These are phyloP conservation scores for Pelargonium citronellum DNA, from an alignment of 441 rosid genomes.

Conservation along the genomic window DNA sequence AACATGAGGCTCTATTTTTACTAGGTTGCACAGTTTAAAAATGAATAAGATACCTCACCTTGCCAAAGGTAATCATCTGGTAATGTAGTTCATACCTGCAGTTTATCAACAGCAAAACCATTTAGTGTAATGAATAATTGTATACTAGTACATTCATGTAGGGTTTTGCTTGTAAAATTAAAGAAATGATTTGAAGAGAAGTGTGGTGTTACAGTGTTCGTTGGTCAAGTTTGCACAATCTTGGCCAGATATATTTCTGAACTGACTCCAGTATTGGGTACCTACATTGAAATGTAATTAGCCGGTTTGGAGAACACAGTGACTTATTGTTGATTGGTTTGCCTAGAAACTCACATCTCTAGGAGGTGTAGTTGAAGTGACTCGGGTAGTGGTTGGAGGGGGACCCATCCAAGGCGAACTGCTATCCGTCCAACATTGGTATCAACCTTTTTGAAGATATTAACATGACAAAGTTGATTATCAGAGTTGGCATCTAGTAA, in stretches of 20 bases:
- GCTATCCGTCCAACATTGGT: constrained; percentile 98
- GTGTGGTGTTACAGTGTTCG: constrained; percentile 58
- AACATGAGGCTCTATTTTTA: constrained; percentile 21
- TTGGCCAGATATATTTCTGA: constrained; percentile 97
- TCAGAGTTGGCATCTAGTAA: constrained; percentile 16
- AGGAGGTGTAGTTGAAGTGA: constrained; percentile 90
- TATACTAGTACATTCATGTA: background rate
- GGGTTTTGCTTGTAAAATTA: constrained; percentile 8
- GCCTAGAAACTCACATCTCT: constrained; percentile 59
- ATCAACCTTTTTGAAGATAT: constrained; percentile 64
- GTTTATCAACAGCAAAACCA: background rate
- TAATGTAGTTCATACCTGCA: constrained; percentile 93
- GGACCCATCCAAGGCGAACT: constrained; percentile 98
- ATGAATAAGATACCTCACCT: constrained; percentile 42
- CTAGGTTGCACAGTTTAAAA: constrained; percentile 20
- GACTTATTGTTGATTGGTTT: constrained; percentile 13
- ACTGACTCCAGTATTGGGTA: constrained; percentile 88
- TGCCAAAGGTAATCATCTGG: constrained; percentile 97
- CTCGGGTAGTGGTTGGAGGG: constrained; percentile 92
- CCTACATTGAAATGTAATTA: constrained; percentile 41
- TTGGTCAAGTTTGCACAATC: constrained; percentile 95
- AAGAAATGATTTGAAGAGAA: constrained; percentile 18
- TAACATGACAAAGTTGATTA: constrained; percentile 13
- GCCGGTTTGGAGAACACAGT: constrained; percentile 16
- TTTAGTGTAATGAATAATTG: constrained; percentile 8